Base-by-base conservation (phyloP, 192 early-diverging fungal species). In the Lobosporangium transversale region DNA sequence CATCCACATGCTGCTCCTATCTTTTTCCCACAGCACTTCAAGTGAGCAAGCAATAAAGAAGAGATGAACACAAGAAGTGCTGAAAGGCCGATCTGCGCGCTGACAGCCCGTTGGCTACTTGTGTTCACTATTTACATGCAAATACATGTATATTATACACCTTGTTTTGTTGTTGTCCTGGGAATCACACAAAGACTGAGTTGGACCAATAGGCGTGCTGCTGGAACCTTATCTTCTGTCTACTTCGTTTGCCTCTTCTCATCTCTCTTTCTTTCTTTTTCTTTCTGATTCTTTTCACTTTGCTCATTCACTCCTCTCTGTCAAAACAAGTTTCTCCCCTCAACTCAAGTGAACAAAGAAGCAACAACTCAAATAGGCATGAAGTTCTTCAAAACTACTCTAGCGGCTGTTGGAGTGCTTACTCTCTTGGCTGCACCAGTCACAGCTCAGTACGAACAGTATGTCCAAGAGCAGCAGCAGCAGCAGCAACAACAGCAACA, bases 321-420 rank as follows among this genome's bases (percentile, higher is more conserved):
- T 24, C 33, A 45, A 17, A 14, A 40, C 43, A 30, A 9, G 4
- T 50, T n/a, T 33, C n/a, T 21, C 36, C 10, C 21, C 26, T 44
- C 51, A 32, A 35, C 43, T 53, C 51, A 42, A 40, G 37, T 44
- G 21, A 33, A n/a, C n/a, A n/a, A n/a, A 53, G 30, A 24, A 55
- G 10, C 12, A 50, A n/a, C 20, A 50, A 51, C 6, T 17, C 53
- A 10, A 40, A 17, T 32, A 47, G 12, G 27, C 32, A 75, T 76
- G 73, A 76, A 76, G 65, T 67, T 76, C 54, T 30, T 67, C 58
- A 62, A 76, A 65, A 56, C 63, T 30, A 45, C 73, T 40, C 27
- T 67, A 44, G 69, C 69, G 10, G 26, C 55, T 52, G 21, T 66
- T 17, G 73, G 58, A 14, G 58, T 65, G 33, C n/a, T 76, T 12